phyloP scores from a whole-genome alignment of 1,284 basidiomycete species.

The Ceratorhiza oryzae-sativae region DNA sequence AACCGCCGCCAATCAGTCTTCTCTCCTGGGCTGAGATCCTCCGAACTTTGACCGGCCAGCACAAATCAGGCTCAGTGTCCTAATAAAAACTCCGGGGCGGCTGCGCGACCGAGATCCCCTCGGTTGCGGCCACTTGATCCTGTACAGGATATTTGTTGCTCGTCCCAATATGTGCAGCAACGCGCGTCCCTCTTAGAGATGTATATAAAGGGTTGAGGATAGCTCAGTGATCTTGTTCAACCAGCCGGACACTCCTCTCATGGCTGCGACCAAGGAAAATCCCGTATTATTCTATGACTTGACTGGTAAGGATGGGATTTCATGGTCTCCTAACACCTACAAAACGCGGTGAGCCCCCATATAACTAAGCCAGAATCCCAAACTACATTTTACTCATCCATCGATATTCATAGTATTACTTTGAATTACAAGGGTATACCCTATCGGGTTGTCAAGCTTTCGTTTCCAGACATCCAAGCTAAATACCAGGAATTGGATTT shows the following conservation, averaged over 20 bases:
- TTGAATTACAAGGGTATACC: slow-evolving; percentile 45
- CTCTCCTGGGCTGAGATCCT: too few species aligned
- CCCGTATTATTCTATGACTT: slow-evolving; percentile 19
- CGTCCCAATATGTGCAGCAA: too few species aligned
- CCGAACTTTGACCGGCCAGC: too few species aligned
- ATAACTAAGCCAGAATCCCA: background rate
- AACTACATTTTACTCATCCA: background rate
- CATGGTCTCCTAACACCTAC: slow-evolving; percentile 2
- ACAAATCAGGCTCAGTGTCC: too few species aligned
- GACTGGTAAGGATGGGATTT: background rate
- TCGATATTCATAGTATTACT: slow-evolving; percentile 36
- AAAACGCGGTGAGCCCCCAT: slow-evolving; percentile 6
- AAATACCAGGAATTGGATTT: slow-evolving; percentile 40
- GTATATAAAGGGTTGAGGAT: too few species aligned
- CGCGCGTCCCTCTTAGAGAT: too few species aligned
- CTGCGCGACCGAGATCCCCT: too few species aligned
- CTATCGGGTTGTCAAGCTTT: slow-evolving; percentile 44
- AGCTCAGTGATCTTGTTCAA: too few species aligned
- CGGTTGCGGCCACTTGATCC: too few species aligned
- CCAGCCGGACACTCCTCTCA: background rate
- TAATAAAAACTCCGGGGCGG: too few species aligned
- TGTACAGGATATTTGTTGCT: too few species aligned
- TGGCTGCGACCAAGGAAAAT: background rate
- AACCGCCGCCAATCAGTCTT: too few species aligned
- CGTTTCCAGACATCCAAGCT: slow-evolving; percentile 44